phyloP scores from a whole-genome alignment of 257 asterid species.

The Mitragyna speciosa region DNA sequence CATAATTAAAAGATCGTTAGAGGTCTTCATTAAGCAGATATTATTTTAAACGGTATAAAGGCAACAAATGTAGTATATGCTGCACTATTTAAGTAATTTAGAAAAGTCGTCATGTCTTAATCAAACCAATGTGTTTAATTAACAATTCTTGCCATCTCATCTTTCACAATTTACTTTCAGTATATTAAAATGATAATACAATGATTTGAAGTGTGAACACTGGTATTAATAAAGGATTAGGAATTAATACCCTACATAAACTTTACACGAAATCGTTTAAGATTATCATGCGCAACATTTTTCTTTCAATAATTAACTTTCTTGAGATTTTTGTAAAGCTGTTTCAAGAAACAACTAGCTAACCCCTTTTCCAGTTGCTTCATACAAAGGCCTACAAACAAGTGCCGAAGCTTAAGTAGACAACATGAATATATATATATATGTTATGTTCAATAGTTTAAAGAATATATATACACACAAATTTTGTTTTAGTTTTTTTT shows the following conservation, averaged over 20 bases:
- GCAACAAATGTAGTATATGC: conserved; percentile 14
- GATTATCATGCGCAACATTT: conserved; percentile 8
- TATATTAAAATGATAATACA: background rate
- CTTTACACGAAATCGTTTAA: conserved; percentile 3
- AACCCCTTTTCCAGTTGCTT: conserved; percentile 5
- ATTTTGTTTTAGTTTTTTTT: background rate
- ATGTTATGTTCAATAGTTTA: background rate
- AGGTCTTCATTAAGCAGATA: background rate
- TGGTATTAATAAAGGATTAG: conserved; percentile 10
- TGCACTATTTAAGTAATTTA: background rate
- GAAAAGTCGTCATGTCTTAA: conserved; percentile 23
- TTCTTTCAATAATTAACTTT: conserved; percentile 25
- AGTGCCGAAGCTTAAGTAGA: background rate
- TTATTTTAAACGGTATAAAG: conserved; percentile 8
- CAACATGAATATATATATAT: background rate
- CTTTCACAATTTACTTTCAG: background rate
- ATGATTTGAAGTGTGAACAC: conserved; percentile 27
- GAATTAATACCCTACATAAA: conserved; percentile 7
- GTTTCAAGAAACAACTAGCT: background rate
- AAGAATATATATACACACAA: background rate
- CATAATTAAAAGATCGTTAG: conserved; percentile 18
- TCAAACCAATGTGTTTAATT: conserved; percentile 17
- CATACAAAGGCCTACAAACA: background rate
- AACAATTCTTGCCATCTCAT: conserved; percentile 16
- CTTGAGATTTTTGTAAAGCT: conserved; percentile 1